A percentile compares a stretch with the other conserved stretches of the same genome.
Conservation (phyloP, 495 filamentous ascomycete genomes). For the Poronia punctata region DNA sequence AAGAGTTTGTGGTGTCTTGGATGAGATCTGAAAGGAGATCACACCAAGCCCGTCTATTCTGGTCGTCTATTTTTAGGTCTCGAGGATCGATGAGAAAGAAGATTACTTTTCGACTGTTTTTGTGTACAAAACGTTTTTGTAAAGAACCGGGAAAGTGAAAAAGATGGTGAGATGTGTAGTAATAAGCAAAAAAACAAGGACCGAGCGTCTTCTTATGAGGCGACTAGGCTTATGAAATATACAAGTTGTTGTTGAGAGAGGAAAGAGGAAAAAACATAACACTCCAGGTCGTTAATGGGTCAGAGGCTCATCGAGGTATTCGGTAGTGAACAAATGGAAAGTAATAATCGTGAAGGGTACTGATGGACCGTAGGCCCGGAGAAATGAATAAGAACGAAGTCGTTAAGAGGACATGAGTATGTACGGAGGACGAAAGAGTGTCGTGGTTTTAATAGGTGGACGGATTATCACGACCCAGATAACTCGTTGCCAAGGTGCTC, state of each 20-base stretch:
- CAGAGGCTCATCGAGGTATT: conserved; percentile 61
- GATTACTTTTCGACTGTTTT: conserved; percentile 31
- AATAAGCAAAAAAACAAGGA: conserved; percentile 26
- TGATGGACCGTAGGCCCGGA: conserved; percentile 42
- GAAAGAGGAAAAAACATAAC: conserved; percentile 39
- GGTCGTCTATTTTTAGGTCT: conserved; percentile 30
- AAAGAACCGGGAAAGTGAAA: conserved; percentile 22
- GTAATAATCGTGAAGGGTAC: conserved; percentile 41
- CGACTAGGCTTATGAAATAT: conserved; percentile 33
- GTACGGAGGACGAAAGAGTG: conserved; percentile 35
- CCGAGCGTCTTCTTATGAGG: conserved; percentile 16
- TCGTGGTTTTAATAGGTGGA: conserved; percentile 30
- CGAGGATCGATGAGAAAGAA: conserved; percentile 21
- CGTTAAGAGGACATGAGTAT: conserved; percentile 65
- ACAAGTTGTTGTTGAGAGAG: conserved; percentile 35
- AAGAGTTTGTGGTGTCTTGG: conserved; percentile 13
- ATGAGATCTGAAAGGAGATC: conserved; percentile 20
- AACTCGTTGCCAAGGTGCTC: conserved; percentile 10
- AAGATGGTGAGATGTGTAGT: conserved; percentile 14
- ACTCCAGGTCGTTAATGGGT: conserved; percentile 54
- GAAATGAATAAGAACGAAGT: conserved; percentile 49
- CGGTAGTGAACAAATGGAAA: conserved; percentile 51
- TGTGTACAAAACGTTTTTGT: conserved; percentile 38
- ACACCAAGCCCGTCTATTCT: conserved; percentile 23
- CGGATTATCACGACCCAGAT: conserved; percentile 19